Conservation (phyloP, 176 grass and related monocot genomes). For the Bolboschoenus planiculmis region DNA sequence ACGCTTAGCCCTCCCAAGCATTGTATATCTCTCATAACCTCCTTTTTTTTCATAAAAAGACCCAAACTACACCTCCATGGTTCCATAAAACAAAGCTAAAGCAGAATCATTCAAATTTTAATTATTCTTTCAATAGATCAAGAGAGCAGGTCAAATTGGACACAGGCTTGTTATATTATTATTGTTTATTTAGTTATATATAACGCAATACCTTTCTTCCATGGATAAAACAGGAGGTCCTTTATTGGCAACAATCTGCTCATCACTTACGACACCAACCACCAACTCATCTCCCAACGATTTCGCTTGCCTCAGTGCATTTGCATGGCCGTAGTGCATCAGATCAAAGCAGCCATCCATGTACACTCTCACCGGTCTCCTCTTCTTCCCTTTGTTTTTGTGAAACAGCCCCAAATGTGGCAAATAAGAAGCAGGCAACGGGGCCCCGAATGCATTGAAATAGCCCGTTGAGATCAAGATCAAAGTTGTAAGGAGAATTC, state of each 20-base stretch:
- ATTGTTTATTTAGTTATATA: background rate
- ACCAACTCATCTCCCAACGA: slow-evolving; percentile 64
- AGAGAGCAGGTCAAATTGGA: background rate
- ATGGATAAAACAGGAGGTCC: slow-evolving; percentile 87
- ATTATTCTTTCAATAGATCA: background rate
- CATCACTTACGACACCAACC: slow-evolving; percentile 80
- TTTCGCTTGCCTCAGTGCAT: slow-evolving; percentile 80
- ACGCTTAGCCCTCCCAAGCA: background rate
- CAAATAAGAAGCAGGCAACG: slow-evolving; percentile 55
- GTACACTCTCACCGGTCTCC: slow-evolving; percentile 75
- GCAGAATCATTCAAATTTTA: background rate
- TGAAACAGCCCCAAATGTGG: slow-evolving; percentile 57
- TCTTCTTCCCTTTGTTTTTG: slow-evolving; percentile 56
- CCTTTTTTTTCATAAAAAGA: background rate
- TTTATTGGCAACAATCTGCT: slow-evolving; percentile 88
- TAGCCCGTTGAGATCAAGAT: slow-evolving; percentile 70
- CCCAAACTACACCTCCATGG: background rate
- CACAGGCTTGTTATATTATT: background rate
- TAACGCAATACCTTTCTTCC: slow-evolving; percentile 65
- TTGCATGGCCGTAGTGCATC: slow-evolving; percentile 89
- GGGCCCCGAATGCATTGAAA: slow-evolving; percentile 64
- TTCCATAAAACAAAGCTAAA: background rate
- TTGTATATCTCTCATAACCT: background rate
- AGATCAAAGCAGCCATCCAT: slow-evolving; percentile 96
- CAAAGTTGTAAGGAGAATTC: slow-evolving; percentile 59